A percentile compares a stretch with the other conserved stretches of the same genome.
Conservation (phyloP, 306 rosid species). For the Castanopsis chinensis region DNA sequence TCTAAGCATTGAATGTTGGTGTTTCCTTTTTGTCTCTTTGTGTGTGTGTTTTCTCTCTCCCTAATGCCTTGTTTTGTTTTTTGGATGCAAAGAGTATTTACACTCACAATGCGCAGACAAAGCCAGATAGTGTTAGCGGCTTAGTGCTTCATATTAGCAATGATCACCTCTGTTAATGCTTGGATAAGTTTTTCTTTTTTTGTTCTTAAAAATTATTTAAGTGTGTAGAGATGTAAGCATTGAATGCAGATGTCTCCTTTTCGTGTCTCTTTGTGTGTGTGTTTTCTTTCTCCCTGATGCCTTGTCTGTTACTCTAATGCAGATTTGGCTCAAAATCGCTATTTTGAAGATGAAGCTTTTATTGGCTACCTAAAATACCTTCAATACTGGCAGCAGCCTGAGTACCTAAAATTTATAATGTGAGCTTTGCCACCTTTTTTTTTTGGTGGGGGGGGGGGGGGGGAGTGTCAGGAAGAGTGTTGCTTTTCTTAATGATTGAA, state of each 20-base stretch:
- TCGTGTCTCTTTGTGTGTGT: neutral
- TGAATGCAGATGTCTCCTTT: neutral
- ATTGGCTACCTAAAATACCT: constrained; percentile 94
- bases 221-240: neutral
- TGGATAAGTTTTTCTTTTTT: neutral
- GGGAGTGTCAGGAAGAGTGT: neutral
- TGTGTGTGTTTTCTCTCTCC: neutral
- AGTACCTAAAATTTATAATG: constrained; percentile 79
- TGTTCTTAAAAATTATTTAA: neutral
- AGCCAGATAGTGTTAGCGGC: neutral
- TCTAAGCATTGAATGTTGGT: neutral
- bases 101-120: neutral
- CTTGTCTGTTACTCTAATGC: constrained; percentile 16
- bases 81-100: neutral
- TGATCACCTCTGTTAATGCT: neutral
- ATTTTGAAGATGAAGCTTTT: constrained; percentile 93
- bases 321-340: constrained; percentile 97
- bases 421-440: constrained; percentile 32
- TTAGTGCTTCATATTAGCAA: neutral
- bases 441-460: neutral
- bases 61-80: neutral
- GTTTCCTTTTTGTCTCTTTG: neutral
- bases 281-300: constrained; percentile 8
- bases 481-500: neutral
- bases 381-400: constrained; percentile 97